phyloP scores from a whole-genome alignment of 208 protist genomes.

The Wallacemonas collosoma region DNA sequence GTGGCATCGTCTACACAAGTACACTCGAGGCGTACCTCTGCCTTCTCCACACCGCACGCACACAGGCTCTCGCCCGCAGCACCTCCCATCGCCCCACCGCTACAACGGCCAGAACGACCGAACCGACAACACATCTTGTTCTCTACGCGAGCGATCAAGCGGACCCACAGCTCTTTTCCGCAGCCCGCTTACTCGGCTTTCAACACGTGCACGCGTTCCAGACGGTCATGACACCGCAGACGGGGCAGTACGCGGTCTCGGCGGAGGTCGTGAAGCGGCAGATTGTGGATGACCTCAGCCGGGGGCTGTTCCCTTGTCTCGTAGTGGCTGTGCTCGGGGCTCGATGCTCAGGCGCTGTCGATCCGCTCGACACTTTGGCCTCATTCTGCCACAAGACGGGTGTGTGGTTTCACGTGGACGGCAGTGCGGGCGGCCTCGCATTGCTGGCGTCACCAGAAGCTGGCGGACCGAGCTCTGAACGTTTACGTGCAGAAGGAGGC shows the following conservation, averaged over 20 bases:
- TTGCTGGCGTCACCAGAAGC: conserved; percentile 22
- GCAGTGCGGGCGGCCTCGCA: conserved; percentile 44
- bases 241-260: conserved; percentile 44
- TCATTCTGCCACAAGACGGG: conserved; percentile 52
- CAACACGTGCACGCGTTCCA: conserved; percentile 56
- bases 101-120: conserved; percentile 11
- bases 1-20: conserved; percentile 48
- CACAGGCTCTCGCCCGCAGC: conserved; percentile 52
- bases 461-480: no score
- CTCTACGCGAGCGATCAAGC: conserved; percentile 77
- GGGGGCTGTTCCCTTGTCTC: conserved; percentile 63
- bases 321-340: conserved; percentile 64
- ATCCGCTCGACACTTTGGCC: conserved; percentile 48
- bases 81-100: neutral
- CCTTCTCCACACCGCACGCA: conserved; percentile 49
- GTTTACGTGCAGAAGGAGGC: neutral
- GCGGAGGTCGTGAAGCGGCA: conserved; percentile 44
- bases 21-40: conserved; percentile 57
- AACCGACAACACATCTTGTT: conserved; percentile 28
- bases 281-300: conserved; percentile 65
- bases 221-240: conserved; percentile 32
- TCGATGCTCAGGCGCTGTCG: conserved; percentile 48
- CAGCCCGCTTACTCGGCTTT: conserved; percentile 61
- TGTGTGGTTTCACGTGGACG: conserved; percentile 80
- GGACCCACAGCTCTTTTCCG: conserved; percentile 44